phyloP scores from a whole-genome alignment of 129 eudicot genomes.

The Flaveria trinervia region DNA sequence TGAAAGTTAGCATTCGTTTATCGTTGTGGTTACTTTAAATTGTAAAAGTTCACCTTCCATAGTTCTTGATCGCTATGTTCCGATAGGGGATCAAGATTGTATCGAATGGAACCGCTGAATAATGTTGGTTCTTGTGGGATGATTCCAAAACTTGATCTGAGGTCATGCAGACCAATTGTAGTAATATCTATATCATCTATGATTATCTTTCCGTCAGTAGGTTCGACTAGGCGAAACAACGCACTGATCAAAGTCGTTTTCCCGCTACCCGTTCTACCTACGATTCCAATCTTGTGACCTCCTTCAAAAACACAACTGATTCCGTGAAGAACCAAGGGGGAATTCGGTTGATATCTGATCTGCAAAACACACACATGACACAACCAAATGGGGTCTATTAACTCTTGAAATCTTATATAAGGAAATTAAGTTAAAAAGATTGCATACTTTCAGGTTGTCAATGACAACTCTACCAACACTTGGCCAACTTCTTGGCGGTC shows the following conservation, averaged over 20 bases:
- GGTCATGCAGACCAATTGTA: constrained; percentile 61
- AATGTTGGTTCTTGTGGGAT: constrained; percentile 77
- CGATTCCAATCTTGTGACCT: constrained; percentile 65
- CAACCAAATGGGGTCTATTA: neutral
- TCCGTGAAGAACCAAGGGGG: constrained; percentile 63
- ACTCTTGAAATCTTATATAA: neutral
- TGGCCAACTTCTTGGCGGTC: constrained; percentile 66
- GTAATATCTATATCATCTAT: constrained; percentile 58
- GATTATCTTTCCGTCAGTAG: constrained; percentile 61
- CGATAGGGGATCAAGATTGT: constrained; percentile 60
- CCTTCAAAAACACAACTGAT: constrained; percentile 66
- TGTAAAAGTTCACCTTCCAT: constrained; percentile 54
- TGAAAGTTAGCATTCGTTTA: constrained; percentile 9
- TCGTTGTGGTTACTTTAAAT: neutral
- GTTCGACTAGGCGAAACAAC: constrained; percentile 71
- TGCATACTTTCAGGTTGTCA: constrained; percentile 52
- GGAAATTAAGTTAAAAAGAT: neutral
- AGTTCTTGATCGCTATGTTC: constrained; percentile 60
- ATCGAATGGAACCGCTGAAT: constrained; percentile 58
- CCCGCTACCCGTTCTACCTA: constrained; percentile 82
- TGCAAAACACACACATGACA: constrained; percentile 24
- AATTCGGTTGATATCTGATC: constrained; percentile 56
- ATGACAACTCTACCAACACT: constrained; percentile 56
- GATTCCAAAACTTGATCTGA: constrained; percentile 58
- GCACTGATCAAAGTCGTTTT: constrained; percentile 70